Conservation (phyloP, 1,284 basidiomycete species). For the Trametes versicolor region DNA sequence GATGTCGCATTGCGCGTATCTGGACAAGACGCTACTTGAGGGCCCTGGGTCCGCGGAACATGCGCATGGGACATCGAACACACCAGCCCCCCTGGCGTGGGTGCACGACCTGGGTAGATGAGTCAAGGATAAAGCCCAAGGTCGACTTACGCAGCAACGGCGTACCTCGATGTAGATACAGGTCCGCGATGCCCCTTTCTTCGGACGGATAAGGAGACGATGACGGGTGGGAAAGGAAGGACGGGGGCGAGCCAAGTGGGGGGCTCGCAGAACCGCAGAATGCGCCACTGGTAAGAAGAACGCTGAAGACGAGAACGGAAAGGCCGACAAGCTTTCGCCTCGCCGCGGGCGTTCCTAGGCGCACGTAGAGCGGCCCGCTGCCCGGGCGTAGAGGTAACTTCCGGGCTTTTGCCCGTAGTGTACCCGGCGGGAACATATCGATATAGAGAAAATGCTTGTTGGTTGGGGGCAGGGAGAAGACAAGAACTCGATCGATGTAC, state of each 20-base stretch:
- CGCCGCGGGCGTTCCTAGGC: not conserved
- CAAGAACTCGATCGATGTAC: too few species aligned
- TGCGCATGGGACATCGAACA: not conserved
- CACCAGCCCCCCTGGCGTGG: too few species aligned
- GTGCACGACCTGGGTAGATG: too few species aligned
- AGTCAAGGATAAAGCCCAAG: too few species aligned
- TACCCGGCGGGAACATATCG: too few species aligned
- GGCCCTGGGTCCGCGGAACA: not conserved
- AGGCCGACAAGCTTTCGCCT: slow-evolving; percentile 22
- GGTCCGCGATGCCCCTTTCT: not conserved
- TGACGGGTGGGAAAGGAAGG: not conserved
- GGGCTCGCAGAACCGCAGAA: not conserved
- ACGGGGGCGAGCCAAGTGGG: not conserved
- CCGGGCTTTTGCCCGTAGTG: too few species aligned
- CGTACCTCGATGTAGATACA: not conserved
- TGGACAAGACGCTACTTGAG: not conserved
- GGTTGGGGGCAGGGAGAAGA: too few species aligned
- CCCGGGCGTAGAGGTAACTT: not conserved
- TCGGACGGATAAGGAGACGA: not conserved
- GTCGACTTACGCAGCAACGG: not conserved
- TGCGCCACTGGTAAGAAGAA: not conserved
- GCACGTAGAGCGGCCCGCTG: not conserved
- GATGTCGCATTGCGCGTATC: not conserved
- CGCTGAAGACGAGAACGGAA: slow-evolving; percentile 7
- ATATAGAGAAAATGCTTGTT: too few species aligned